Percentiles rank a stretch among this genome's conserved stretches.
These are phyloP conservation scores for Bipolaris bicolor DNA, from an alignment of 2,329 filamentous ascomycete genomes.

Conservation along the genomic window DNA sequence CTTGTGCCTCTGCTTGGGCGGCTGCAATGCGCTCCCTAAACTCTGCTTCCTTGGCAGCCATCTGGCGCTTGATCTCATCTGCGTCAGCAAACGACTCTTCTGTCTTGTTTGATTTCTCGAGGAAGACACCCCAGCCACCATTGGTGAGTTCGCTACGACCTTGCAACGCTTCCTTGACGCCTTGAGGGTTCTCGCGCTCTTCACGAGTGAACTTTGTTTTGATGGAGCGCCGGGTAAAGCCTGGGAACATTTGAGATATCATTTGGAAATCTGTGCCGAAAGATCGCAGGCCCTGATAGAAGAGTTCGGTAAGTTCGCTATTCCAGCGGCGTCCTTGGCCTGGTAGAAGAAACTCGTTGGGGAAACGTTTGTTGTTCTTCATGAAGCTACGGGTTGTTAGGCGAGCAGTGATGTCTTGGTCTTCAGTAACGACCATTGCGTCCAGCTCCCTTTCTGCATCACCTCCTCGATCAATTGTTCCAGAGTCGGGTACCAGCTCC, in stretches of 20 bases:
- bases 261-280: slow-evolving; percentile 86
- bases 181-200: slow-evolving; percentile 68
- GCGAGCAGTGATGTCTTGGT: slow-evolving; percentile 77
- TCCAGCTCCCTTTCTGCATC: slow-evolving; percentile 63
- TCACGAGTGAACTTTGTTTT: slow-evolving; percentile 85
- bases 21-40: slow-evolving; percentile 46
- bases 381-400: slow-evolving; percentile 73
- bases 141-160: slow-evolving; percentile 43
- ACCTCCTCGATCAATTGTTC: slow-evolving; percentile 72
- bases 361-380: slow-evolving; percentile 62
- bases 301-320: slow-evolving; percentile 72
- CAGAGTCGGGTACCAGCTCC: slow-evolving; percentile 70
- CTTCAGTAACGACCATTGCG: slow-evolving; percentile 68
- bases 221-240: slow-evolving; percentile 73
- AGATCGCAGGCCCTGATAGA: slow-evolving; percentile 75
- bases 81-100: slow-evolving; percentile 48
- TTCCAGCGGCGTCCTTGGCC: slow-evolving; percentile 65
- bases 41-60: slow-evolving; percentile 32
- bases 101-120: slow-evolving; percentile 38
- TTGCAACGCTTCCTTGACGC: slow-evolving; percentile 68
- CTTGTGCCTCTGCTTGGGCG: slow-evolving; percentile 42
- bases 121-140: slow-evolving; percentile 51
- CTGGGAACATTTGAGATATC: slow-evolving; percentile 76
- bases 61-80: slow-evolving; percentile 40
- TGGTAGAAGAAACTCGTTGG: slow-evolving; percentile 52